Conservation (phyloP, 1,284 basidiomycete genomes). For the Heterobasidion occidentale region DNA sequence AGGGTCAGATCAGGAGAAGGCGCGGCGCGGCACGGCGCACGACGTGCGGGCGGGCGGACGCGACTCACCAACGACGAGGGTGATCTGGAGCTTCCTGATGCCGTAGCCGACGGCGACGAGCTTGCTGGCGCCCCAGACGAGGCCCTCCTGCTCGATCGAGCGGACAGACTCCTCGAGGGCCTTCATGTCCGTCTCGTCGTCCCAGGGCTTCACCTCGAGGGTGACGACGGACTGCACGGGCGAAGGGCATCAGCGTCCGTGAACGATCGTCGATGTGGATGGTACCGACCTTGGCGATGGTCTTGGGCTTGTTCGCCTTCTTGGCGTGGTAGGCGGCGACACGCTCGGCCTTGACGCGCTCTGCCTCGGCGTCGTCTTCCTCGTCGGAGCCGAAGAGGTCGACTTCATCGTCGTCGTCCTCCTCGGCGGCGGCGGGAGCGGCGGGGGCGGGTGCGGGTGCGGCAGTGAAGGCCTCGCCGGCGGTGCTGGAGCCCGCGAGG, state of each 20-base stretch:
- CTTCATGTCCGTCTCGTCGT: constrained; percentile 97
- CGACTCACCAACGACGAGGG: constrained; percentile 76
- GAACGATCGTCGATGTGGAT: not conserved
- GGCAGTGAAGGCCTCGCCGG: constrained; percentile 66
- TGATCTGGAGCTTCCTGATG: constrained; percentile 90
- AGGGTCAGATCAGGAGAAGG: constrained; percentile 1
- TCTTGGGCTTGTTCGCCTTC: constrained; percentile 90
- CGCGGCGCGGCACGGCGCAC: not conserved
- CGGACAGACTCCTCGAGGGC: constrained; percentile 82
- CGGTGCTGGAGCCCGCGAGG: constrained; percentile 81
- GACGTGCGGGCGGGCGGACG: constrained; percentile 30
- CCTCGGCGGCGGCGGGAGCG: constrained; percentile 43
- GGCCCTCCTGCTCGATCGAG: constrained; percentile 84
- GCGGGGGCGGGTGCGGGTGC: constrained; percentile 34
- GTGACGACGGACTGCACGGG: constrained; percentile 80
- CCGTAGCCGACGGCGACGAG: constrained; percentile 93
- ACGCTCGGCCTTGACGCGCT: constrained; percentile 92
- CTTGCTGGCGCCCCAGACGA: constrained; percentile 92
- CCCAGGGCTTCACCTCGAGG: constrained; percentile 98
- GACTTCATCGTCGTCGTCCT: constrained; percentile 87
- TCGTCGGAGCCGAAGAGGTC: constrained; percentile 91
- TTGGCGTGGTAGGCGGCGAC: constrained; percentile 90
- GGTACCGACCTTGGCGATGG: constrained; percentile 72
- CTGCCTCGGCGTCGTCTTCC: constrained; percentile 89
- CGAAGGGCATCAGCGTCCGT: constrained; percentile 12